phyloP scores from a whole-genome alignment of 352 stramenopile species.

The Globisporangium yorkense region DNA sequence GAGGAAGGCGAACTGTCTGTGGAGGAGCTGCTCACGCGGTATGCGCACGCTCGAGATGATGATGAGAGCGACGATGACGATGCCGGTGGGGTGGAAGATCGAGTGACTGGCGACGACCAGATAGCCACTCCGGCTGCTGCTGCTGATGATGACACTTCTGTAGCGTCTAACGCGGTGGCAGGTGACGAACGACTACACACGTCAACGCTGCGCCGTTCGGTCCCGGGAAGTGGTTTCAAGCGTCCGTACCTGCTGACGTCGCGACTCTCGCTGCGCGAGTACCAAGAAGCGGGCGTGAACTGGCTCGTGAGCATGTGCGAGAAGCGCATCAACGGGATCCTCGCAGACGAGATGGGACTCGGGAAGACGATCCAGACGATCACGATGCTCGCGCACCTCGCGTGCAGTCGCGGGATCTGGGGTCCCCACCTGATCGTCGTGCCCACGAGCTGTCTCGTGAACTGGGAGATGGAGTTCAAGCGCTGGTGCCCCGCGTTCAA shows the following conservation, averaged over 20 bases:
- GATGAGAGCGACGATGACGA: not conserved
- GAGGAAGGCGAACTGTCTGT: constrained; percentile 83
- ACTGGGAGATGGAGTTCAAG: constrained; percentile 99
- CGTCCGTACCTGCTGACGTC: constrained; percentile 68
- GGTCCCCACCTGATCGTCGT: constrained; percentile 98
- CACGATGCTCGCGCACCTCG: constrained; percentile 94
- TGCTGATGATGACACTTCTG: not conserved
- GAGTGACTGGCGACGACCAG: not conserved
- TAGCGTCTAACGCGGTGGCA: not conserved
- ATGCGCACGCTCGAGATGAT: constrained; percentile 19
- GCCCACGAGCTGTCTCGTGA: constrained; percentile 97
- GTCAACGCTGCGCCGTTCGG: not conserved
- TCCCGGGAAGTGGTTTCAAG: constrained; percentile 27
- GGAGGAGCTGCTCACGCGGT: constrained; percentile 80
- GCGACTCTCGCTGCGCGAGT: constrained; percentile 61
- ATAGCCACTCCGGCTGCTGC: not conserved
- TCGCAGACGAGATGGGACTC: constrained; percentile 96
- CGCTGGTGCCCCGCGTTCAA: constrained; percentile 96
- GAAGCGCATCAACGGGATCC: constrained; percentile 97
- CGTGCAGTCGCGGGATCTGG: constrained; percentile 90
- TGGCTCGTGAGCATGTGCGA: constrained; percentile 98
- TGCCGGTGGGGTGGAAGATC: not conserved
- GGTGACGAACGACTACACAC: not conserved
- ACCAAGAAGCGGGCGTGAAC: constrained; percentile 89
- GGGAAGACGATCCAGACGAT: constrained; percentile 99